These are phyloP conservation scores for Paecilomyces formosus DNA, from an alignment of 2,329 filamentous ascomycete species.

Conservation along the genomic window DNA sequence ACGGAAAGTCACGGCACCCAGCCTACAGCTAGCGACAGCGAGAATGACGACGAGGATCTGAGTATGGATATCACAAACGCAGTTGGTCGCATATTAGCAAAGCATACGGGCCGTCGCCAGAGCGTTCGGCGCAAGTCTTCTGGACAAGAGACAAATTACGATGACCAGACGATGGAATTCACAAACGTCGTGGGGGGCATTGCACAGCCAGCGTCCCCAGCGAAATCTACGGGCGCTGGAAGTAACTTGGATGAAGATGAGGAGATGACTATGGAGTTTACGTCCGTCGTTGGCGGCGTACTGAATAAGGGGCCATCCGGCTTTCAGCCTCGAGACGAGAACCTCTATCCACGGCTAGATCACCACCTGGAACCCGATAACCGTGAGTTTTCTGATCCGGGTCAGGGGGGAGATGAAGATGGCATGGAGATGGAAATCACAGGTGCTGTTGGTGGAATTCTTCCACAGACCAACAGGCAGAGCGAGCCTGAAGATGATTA, in stretches of 20 bases:
- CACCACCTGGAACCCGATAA: slow-evolving; percentile 11
- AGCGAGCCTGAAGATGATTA: slow-evolving; percentile 32
- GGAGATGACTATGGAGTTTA: slow-evolving; percentile 43
- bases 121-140: slow-evolving; percentile 35
- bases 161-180: slow-evolving; percentile 42
- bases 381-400: slow-evolving; percentile 14
- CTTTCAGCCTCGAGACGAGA: slow-evolving; percentile 7
- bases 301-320: slow-evolving; percentile 20
- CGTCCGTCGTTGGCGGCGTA: slow-evolving; percentile 37
- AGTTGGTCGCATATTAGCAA: slow-evolving; percentile 68
- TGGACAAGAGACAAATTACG: slow-evolving; percentile 38
- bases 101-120: slow-evolving; percentile 23
- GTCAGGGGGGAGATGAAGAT: slow-evolving; percentile 21
- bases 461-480: slow-evolving; percentile 31
- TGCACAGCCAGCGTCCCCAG: slow-evolving; percentile 16
- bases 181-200: slow-evolving; percentile 38
- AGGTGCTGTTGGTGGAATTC: slow-evolving; percentile 37
- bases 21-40: slow-evolving; percentile 31
- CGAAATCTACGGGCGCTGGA: slow-evolving; percentile 18
- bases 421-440: slow-evolving; percentile 56
- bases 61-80: slow-evolving; percentile 91
- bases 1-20: slow-evolving; percentile 3
- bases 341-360: slow-evolving; percentile 5
- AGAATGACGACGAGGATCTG: slow-evolving; percentile 58
- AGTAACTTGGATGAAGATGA: slow-evolving; percentile 32